Percentiles rank a stretch among this genome's conserved stretches.
phyloP scores from a whole-genome alignment of 108 stramenopile genomes.

The Aureococcus anophagefferens region DNA sequence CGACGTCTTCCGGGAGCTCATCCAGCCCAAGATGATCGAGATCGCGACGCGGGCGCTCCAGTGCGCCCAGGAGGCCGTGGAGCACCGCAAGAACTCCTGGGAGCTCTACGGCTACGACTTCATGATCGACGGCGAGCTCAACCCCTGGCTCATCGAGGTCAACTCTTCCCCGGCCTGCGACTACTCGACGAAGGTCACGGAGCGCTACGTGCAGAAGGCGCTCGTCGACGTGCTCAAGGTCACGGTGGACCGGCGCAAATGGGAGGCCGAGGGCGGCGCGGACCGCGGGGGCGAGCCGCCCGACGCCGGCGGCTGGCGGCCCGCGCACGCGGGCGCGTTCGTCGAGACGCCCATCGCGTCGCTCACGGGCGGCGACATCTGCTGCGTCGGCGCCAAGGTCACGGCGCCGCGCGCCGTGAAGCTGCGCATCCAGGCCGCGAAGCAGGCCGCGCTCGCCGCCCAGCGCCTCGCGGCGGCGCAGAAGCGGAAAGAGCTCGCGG shows the following conservation, averaged over 20 bases:
- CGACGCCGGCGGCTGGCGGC: constrained; percentile 35
- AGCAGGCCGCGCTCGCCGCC: too few species aligned
- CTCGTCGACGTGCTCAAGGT: constrained; percentile 39
- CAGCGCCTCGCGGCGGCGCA: too few species aligned
- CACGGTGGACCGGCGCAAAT: constrained; percentile 33
- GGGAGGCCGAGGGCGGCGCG: constrained; percentile 1
- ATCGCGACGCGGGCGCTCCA: constrained; percentile 20
- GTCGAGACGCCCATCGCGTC: constrained; percentile 31
- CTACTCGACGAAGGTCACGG: constrained; percentile 47
- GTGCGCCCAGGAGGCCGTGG: constrained; percentile 33
- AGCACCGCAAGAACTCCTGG: constrained; percentile 48
- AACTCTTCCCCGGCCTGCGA: constrained; percentile 56
- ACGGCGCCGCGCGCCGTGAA: neutral
- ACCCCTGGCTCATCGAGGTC: constrained; percentile 55
- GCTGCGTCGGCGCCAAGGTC: constrained; percentile 3
- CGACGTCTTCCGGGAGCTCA: constrained; percentile 16
- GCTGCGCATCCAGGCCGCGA: too few species aligned
- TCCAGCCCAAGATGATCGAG: constrained; percentile 37
- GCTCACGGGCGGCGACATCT: constrained; percentile 23
- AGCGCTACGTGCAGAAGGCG: constrained; percentile 35
- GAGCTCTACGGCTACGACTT: constrained; percentile 57
- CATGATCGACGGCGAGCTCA: constrained; percentile 45
- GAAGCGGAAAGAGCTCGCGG: too few species aligned
- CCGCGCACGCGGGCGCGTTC: constrained; percentile 27
- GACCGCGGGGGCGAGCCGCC: constrained; percentile 6